Evolutionary conservation across 768 basidiomycete genomes (phyloP).

Genomic region (Pleurotus pulmonarius): DNA sequence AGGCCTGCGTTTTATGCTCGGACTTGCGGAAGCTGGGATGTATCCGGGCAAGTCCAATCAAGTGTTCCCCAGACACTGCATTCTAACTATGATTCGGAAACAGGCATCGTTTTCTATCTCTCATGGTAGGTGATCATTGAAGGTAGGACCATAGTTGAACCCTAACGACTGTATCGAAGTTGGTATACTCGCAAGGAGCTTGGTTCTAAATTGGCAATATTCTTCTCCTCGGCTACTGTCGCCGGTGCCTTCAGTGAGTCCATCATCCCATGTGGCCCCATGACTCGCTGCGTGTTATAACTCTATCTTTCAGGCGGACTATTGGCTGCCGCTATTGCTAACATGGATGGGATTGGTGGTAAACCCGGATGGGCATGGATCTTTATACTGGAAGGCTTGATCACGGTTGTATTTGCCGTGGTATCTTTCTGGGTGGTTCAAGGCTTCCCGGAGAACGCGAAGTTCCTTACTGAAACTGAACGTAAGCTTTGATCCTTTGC

Average conservation of each 20-base stretch:
- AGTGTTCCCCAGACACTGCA: too few relatives aligned
- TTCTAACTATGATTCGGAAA: neutral
- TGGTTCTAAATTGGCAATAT: slow-evolving; percentile 66
- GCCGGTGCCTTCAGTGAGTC: slow-evolving; percentile 69
- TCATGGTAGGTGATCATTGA: slow-evolving; percentile 39
- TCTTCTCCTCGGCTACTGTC: slow-evolving; percentile 78
- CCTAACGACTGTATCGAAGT: slow-evolving; percentile 27
- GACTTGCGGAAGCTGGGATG: slow-evolving; percentile 56
- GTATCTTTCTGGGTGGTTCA: slow-evolving; percentile 71
- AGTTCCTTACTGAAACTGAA: slow-evolving; percentile 64
- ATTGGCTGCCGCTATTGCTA: slow-evolving; percentile 61
- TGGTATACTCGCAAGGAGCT: slow-evolving; percentile 83
- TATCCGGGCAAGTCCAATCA: slow-evolving; percentile 28
- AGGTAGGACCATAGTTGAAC: neutral
- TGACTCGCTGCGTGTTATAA: neutral
- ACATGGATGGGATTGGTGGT: slow-evolving; percentile 67
- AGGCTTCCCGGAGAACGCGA: slow-evolving; percentile 76
- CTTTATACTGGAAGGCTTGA: slow-evolving; percentile 46
- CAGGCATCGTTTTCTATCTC: slow-evolving; percentile 57
- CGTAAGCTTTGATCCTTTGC: slow-evolving; percentile 28
- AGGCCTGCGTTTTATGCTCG: slow-evolving; percentile 64
- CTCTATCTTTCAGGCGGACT: slow-evolving; percentile 45
- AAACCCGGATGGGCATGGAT: slow-evolving; percentile 53
- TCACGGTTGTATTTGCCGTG: slow-evolving; percentile 56
- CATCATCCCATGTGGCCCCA: neutral